phyloP scores from a whole-genome alignment of 257 asterid species.

The Scutellaria barbata region DNA sequence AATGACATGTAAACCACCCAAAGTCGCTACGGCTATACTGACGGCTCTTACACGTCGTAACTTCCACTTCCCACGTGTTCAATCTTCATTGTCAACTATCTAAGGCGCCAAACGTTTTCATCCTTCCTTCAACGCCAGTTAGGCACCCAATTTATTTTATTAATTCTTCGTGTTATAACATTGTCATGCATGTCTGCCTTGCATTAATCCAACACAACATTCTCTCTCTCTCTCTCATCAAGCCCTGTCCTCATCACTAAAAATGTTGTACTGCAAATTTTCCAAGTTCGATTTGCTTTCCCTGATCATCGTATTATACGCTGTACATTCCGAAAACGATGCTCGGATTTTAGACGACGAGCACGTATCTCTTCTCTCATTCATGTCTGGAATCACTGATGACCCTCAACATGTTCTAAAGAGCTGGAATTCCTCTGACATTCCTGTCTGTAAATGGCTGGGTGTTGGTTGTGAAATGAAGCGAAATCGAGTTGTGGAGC shows the following conservation, averaged over 20 bases:
- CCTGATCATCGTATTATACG: conserved; percentile 42
- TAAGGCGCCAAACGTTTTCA: conserved; percentile 56
- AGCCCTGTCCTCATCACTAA: background rate
- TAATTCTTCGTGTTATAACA: conserved; percentile 30
- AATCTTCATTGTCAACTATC: conserved; percentile 55
- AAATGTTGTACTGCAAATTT: conserved; percentile 52
- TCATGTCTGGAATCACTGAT: conserved; percentile 51
- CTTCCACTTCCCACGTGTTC: conserved; percentile 52
- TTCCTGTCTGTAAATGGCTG: conserved; percentile 65
- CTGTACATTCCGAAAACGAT: conserved; percentile 40
- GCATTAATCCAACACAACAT: conserved; percentile 11
- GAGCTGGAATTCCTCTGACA: conserved; percentile 60
- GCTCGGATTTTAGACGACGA: conserved; percentile 46
- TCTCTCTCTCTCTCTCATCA: conserved; percentile 19
- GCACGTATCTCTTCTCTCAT: conserved; percentile 63
- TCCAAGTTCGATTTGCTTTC: conserved; percentile 44
- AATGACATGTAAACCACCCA: conserved; percentile 77
- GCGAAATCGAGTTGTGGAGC: conserved; percentile 51
- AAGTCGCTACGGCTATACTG: conserved; percentile 29
- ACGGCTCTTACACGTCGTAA: conserved; percentile 36
- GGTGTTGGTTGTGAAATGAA: conserved; percentile 60
- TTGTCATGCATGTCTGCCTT: conserved; percentile 1
- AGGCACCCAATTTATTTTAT: conserved; percentile 47
- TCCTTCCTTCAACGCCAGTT: conserved; percentile 60
- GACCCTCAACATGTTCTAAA: conserved; percentile 58